Evolutionary conservation across 768 basidiomycete species (phyloP).

Genomic region (Amyloporia xantha): DNA sequence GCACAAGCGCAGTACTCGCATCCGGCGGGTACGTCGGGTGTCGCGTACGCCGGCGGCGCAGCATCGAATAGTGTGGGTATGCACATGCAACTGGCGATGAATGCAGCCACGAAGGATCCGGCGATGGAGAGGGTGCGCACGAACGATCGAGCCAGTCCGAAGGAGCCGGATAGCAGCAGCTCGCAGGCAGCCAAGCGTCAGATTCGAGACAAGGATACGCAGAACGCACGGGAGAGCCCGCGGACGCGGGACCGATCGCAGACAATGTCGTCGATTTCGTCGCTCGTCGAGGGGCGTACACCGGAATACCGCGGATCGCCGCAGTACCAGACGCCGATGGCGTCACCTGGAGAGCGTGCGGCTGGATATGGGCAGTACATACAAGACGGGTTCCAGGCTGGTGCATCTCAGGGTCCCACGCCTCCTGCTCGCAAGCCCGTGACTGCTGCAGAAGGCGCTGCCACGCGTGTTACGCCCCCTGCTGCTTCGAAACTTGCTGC

Average conservation of each 20-base stretch:
- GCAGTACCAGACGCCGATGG: slow-evolving; percentile 41
- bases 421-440: slow-evolving; percentile 18
- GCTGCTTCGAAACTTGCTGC: slow-evolving; percentile 27
- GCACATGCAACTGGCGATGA: neutral
- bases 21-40: slow-evolving; percentile 32
- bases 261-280: slow-evolving; percentile 26
- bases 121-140: slow-evolving; percentile 49
- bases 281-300: slow-evolving; percentile 26
- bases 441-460: slow-evolving; percentile 8
- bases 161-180: slow-evolving; percentile 35
- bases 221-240: slow-evolving; percentile 33
- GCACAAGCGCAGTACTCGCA: slow-evolving; percentile 36
- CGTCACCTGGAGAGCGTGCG: slow-evolving; percentile 41
- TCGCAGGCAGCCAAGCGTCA: slow-evolving; percentile 16
- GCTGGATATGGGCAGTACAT: slow-evolving; percentile 40
- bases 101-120: slow-evolving; percentile 30
- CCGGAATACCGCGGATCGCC: slow-evolving; percentile 40
- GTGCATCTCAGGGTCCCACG: slow-evolving; percentile 3
- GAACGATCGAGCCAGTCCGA: slow-evolving; percentile 49
- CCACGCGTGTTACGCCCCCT: slow-evolving; percentile 28
- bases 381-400: slow-evolving; percentile 17
- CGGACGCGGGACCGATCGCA: slow-evolving; percentile 25
- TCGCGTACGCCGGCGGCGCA: slow-evolving; percentile 43
- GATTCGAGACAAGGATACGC: slow-evolving; percentile 18
- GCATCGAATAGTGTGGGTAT: slow-evolving; percentile 33